Base-by-base conservation (phyloP, 208 protist genomes). In the Sergeia podlipaevii region DNA sequence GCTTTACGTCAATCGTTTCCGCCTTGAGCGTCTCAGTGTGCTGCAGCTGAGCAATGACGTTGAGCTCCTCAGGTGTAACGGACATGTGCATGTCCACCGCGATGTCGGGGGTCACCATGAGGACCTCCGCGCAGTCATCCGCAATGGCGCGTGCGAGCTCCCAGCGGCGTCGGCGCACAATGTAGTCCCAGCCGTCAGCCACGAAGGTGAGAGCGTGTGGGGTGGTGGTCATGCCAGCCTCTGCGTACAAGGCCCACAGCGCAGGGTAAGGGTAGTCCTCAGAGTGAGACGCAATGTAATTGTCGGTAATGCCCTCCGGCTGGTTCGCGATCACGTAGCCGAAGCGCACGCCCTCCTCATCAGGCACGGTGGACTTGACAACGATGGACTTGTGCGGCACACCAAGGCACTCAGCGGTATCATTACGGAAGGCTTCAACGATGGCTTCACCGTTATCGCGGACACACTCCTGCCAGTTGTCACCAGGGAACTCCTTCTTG, bases 121-220 rank as follows among this genome's bases (percentile, higher is more conserved):
- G 37, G 6, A 68, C 70, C 24, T 63, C 59, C 15, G 60, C 71
- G 11, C 68, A 54, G 45, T 77, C 79, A 23, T 68, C 59, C 7
- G 62, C 51, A 28, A 83, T 44, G 33, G 72, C 80, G 28, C 60
- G 60, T 33, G 55, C 55, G 36, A 83, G 59, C 38, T 80, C 70
- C 45, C 60, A 56, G 28, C 50, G 56, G 49, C 52, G 34, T 54
- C 56, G 53, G 53, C 67, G 61, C 46, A 83, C 45, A 46, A 82
- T 58, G 50, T 70, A 77, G 59, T 69, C 74, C 65, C 63, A 77
- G 45, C 53, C 50, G 23, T 52, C 57, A 8, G 54, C 73, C 52
- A 80, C 72, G 48, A 79, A 85, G 54, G 55, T 48, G 29, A 81
- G 36, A 29, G 60, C 37, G 66, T 77, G 69, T 13, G 56, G 51